Evolutionary conservation across 2,329 filamentous ascomycete genomes (phyloP).

Genomic region (Penicillium sp.): DNA sequence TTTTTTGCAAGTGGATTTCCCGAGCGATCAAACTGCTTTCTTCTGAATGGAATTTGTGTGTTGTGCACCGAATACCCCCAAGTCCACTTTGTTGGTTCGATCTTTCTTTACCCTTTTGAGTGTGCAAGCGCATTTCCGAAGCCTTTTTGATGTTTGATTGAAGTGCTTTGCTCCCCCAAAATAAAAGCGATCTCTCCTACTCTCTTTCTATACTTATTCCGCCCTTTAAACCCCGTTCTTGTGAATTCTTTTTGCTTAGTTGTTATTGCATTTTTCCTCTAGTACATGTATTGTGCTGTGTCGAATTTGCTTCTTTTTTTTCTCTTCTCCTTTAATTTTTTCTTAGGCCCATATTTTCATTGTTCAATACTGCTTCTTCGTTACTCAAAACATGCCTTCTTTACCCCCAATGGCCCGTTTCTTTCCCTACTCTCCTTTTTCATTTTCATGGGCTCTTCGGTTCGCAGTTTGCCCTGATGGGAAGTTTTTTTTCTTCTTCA

Average conservation of each 20-base stretch:
- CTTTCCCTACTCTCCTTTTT: neutral
- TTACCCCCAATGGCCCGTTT: constrained; percentile 2
- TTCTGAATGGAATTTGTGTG: constrained; percentile 49
- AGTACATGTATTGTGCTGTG: constrained; percentile 26
- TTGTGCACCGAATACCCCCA: constrained; percentile 50
- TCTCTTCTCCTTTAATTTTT: constrained; percentile 14
- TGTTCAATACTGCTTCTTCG: constrained; percentile 27
- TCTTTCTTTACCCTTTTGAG: constrained; percentile 36
- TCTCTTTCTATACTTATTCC: constrained; percentile 31
- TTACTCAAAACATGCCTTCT: constrained; percentile 16
- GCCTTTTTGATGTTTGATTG: constrained; percentile 38
- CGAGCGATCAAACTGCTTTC: constrained; percentile 44
- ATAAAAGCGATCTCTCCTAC: constrained; percentile 38
- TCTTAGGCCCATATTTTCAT: constrained; percentile 23
- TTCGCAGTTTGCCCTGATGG: constrained; percentile 20
- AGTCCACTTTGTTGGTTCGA: constrained; percentile 43
- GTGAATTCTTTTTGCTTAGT: constrained; percentile 21
- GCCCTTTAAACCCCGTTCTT: constrained; percentile 22
- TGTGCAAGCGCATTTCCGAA: constrained; percentile 35
- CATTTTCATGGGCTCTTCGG: constrained; percentile 17
- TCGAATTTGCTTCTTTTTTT: constrained; percentile 19
- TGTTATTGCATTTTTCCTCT: constrained; percentile 22
- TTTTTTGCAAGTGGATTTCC: constrained; percentile 42
- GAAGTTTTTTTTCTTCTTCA: neutral
- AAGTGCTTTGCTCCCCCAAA: constrained; percentile 37